phyloP scores from a whole-genome alignment of 2,329 filamentous ascomycete species.

The Aspergillus tubingensis region DNA sequence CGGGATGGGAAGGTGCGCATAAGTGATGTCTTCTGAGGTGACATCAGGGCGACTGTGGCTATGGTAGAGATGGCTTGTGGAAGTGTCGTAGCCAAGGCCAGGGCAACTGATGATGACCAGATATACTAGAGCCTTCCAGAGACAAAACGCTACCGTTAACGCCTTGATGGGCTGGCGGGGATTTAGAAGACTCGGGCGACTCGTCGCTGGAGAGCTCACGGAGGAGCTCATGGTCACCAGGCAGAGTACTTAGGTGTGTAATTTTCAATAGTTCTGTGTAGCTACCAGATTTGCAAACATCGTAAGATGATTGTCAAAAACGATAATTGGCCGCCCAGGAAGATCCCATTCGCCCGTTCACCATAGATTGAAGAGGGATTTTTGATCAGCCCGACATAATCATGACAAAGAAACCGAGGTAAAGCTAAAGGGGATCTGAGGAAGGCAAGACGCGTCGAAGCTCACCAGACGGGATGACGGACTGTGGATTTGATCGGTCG shows the following conservation, averaged over 20 bases:
- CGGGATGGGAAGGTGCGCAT: constrained; percentile 28
- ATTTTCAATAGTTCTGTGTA: background rate
- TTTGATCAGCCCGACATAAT: background rate
- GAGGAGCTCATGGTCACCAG: background rate
- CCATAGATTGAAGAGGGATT: background rate
- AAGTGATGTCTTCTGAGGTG: constrained; percentile 8
- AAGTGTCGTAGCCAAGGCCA: constrained; percentile 65
- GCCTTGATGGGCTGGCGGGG: constrained; percentile 34
- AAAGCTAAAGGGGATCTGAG: background rate
- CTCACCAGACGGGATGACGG: background rate
- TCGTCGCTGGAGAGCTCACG: constrained; percentile 4
- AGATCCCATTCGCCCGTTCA: background rate
- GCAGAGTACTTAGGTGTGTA: background rate
- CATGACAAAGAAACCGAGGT: constrained; percentile 5
- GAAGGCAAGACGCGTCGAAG: background rate
- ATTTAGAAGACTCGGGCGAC: constrained; percentile 24
- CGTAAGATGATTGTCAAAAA: background rate
- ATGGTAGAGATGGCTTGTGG: constrained; percentile 52
- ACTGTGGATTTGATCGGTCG: constrained; percentile 9
- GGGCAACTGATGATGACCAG: constrained; percentile 53
- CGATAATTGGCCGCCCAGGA: background rate
- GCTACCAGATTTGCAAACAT: background rate
- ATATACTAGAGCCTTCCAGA: constrained; percentile 60
- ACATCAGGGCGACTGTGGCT: constrained; percentile 12
- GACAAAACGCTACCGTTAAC: constrained; percentile 47